Conservation (phyloP, 352 stramenopile species). For the Phytopythium helicoides region DNA sequence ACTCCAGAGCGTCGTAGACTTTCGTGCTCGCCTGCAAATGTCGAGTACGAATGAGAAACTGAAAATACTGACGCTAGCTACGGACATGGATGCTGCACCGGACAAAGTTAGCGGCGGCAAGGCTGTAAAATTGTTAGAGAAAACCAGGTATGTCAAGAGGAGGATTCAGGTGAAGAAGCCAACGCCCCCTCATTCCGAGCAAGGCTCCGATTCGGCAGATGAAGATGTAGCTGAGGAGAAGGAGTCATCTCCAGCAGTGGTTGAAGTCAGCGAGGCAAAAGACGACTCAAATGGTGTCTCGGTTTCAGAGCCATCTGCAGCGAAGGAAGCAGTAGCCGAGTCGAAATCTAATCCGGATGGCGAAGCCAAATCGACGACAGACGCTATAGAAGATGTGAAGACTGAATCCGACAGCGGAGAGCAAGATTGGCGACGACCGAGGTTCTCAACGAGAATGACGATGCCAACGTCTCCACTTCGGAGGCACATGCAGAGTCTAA, state of each 20-base stretch:
- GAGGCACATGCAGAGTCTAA: slow-evolving; percentile 1
- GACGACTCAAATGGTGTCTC: slow-evolving; percentile 6
- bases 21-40: slow-evolving; percentile 70
- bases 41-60: slow-evolving; percentile 67
- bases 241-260: background rate
- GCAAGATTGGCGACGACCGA: too few relatives aligned
- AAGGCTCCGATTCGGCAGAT: background rate
- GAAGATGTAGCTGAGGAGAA: background rate
- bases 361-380: too few relatives aligned
- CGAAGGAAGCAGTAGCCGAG: too few relatives aligned
- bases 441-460: slow-evolving; percentile 1
- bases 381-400: too few relatives aligned
- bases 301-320: too few relatives aligned
- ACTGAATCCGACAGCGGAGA: too few relatives aligned
- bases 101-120: slow-evolving; percentile 2
- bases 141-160: slow-evolving; percentile 51
- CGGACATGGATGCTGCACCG: slow-evolving; percentile 24
- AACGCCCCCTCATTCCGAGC: background rate
- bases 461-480: background rate
- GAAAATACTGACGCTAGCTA: slow-evolving; percentile 44
- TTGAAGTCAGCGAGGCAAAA: slow-evolving; percentile 6
- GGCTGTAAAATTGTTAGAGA: slow-evolving; percentile 12
- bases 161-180: slow-evolving; percentile 32
- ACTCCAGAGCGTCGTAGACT: slow-evolving; percentile 70
- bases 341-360: too few relatives aligned